These are phyloP conservation scores for Carex pumila DNA, from an alignment of 176 grass and related monocot species.

Conservation along the genomic window DNA sequence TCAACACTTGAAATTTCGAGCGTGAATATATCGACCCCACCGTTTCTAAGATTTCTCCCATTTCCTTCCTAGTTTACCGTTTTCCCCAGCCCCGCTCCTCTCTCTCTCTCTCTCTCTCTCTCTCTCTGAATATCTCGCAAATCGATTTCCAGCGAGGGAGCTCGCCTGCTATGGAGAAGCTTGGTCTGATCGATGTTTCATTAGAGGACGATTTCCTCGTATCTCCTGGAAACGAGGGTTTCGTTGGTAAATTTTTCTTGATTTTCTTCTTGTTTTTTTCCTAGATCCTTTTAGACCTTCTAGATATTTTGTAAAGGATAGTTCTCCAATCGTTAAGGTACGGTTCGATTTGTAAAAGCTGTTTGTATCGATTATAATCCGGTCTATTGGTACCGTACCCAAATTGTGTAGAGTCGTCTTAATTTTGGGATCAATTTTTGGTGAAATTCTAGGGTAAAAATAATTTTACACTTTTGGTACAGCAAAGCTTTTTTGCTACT, in stretches of 20 bases:
- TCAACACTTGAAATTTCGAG: not conserved
- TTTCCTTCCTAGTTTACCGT: constrained; percentile 4
- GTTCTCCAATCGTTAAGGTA: not conserved
- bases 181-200: constrained; percentile 59
- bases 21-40: not conserved
- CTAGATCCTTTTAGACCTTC: not conserved
- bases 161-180: constrained; percentile 39
- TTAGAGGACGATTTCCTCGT: constrained; percentile 58
- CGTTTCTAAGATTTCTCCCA: not conserved
- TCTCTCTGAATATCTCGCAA: not conserved
- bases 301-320: not conserved
- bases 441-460: not conserved
- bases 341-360: not conserved
- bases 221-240: constrained; percentile 24
- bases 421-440: not conserved
- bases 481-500: not conserved
- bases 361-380: not conserved
- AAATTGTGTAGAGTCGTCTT: not conserved
- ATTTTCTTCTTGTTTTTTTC: constrained; percentile 8
- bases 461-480: not conserved
- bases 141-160: constrained; percentile 27
- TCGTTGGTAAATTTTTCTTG: constrained; percentile 18
- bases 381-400: not conserved
- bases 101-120: not conserved
- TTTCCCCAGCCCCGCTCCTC: not conserved